Conservation (phyloP, 345 rosid genomes). For the Syzygium aqueum region DNA sequence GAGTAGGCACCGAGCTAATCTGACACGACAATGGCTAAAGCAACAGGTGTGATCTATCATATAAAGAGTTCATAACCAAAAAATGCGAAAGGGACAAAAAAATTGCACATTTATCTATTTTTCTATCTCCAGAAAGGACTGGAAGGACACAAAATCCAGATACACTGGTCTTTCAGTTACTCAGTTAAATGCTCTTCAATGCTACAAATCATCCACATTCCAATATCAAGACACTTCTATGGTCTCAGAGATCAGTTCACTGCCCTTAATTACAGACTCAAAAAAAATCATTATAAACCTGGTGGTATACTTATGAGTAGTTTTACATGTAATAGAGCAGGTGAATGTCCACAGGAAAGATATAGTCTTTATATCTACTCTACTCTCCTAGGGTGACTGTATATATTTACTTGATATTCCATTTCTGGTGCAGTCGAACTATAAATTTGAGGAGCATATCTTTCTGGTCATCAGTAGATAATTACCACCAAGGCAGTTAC, state of each 20-base stretch:
- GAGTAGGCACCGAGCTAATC: not conserved
- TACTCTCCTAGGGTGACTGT: not conserved
- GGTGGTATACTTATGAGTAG: not conserved
- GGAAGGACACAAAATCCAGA: not conserved
- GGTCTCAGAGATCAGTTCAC: not conserved
- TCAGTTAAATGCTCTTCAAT: not conserved
- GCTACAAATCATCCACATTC: not conserved
- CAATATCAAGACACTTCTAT: not conserved
- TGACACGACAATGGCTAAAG: not conserved
- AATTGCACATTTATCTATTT: not conserved
- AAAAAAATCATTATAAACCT: not conserved
- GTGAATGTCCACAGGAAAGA: not conserved
- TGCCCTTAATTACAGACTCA: not conserved
- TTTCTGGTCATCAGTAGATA: not conserved
- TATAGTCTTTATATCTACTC: not conserved
- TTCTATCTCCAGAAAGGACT: not conserved
- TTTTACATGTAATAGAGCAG: not conserved
- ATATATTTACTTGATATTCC: not conserved
- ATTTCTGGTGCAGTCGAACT: not conserved
- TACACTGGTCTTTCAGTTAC: not conserved
- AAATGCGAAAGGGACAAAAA: not conserved
- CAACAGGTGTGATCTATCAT: not conserved
- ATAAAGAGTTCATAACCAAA: not conserved
- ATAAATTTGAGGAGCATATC: not conserved
- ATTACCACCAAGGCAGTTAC: not conserved